Conservation (phyloP, 1,139 yeast genomes). For the Suhomyces taliae region DNA sequence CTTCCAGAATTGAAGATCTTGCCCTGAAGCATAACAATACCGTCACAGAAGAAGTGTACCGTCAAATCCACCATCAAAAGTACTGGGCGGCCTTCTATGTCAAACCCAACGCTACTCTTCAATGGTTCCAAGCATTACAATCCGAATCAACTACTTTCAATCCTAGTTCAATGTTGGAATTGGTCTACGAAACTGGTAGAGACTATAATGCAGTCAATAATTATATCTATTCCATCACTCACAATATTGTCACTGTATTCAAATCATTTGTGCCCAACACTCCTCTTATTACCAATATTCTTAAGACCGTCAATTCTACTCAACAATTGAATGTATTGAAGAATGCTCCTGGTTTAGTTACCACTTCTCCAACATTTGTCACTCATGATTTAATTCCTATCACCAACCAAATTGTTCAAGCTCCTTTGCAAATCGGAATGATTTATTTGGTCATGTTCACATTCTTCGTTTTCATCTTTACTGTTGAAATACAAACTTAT, state of each 20-base stretch:
- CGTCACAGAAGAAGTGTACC: constrained; percentile 27
- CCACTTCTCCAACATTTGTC: constrained; percentile 26
- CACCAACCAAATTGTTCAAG: constrained; percentile 24
- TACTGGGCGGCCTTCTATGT: constrained; percentile 34
- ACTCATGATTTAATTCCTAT: constrained; percentile 24
- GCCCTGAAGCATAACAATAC: constrained; percentile 23
- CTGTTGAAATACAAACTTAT: constrained; percentile 26
- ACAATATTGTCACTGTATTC: constrained; percentile 16
- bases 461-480: constrained; percentile 33
- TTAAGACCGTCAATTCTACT: constrained; percentile 20
- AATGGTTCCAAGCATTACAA: constrained; percentile 20
- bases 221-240: constrained; percentile 20
- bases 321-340: constrained; percentile 18
- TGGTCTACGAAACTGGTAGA: constrained; percentile 34
- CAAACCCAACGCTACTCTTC: constrained; percentile 27
- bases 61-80: constrained; percentile 32
- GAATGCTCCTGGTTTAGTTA: constrained; percentile 25
- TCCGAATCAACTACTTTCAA: constrained; percentile 16
- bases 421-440: constrained; percentile 34
- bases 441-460: constrained; percentile 33
- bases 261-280: constrained; percentile 19
- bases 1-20: constrained; percentile 16
- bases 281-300: constrained; percentile 21
- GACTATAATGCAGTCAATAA: constrained; percentile 32
- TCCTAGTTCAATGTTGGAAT: constrained; percentile 22